Evolutionary conservation across 441 rosid genomes (phyloP).

Genomic region (Brassica balearica): DNA sequence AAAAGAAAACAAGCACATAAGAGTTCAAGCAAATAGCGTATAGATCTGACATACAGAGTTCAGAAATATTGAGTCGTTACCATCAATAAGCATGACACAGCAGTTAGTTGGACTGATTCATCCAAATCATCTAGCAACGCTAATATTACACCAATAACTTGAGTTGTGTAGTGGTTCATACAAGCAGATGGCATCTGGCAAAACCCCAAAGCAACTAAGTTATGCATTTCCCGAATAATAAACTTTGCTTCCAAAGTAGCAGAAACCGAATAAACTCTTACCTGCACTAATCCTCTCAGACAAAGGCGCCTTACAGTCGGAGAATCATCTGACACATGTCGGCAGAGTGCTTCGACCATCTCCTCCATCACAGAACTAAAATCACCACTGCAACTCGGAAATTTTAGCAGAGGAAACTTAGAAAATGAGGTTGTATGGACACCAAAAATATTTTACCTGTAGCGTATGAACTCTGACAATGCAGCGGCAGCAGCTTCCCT

Average conservation of each 20-base stretch:
- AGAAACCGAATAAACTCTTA: slow-evolving; percentile 37
- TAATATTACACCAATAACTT: slow-evolving; percentile 88
- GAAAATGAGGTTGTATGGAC: slow-evolving; percentile 12
- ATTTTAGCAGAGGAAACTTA: slow-evolving; percentile 34
- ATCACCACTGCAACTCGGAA: slow-evolving; percentile 71
- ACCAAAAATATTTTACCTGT: slow-evolving; percentile 61
- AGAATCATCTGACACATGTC: slow-evolving; percentile 97
- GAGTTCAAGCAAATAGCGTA: slow-evolving; percentile 10
- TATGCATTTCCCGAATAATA: slow-evolving; percentile 27
- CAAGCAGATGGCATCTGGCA: slow-evolving; percentile 90
- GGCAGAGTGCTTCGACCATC: slow-evolving; percentile 95
- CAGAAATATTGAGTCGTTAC: slow-evolving; percentile 45
- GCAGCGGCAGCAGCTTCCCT: slow-evolving; percentile 99
- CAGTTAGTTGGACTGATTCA: slow-evolving; percentile 93
- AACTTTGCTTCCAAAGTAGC: slow-evolving; percentile 7
- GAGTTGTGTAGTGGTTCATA: slow-evolving; percentile 77
- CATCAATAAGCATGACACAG: slow-evolving; percentile 90
- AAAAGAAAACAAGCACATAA: slow-evolving; percentile 28
- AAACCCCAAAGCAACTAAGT: slow-evolving; percentile 23
- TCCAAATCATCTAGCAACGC: slow-evolving; percentile 93
- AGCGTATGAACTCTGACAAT: slow-evolving; percentile 89
- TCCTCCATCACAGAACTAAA: slow-evolving; percentile 81
- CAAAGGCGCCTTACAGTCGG: slow-evolving; percentile 96
- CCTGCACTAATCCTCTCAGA: slow-evolving; percentile 97
- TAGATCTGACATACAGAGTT: slow-evolving; percentile 12